phyloP scores from a whole-genome alignment of 176 grass and related monocot species.

The Paspalum notatum region DNA sequence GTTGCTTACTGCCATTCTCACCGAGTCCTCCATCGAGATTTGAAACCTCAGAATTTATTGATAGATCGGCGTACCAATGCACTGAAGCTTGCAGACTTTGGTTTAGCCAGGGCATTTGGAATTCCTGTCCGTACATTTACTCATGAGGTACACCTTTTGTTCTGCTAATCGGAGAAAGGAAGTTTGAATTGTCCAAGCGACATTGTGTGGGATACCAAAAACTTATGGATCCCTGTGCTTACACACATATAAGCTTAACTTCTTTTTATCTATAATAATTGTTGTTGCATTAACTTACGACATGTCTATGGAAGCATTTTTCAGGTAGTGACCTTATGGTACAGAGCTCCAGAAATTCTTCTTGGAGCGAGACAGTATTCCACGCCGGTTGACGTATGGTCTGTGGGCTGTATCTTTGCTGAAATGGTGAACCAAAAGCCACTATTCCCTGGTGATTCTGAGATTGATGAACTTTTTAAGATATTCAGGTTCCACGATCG shows the following conservation, averaged over 20 bases:
- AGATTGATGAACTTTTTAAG: slow-evolving; percentile 93
- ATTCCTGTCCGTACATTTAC: slow-evolving; percentile 97
- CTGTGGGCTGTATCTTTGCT: slow-evolving; percentile 94
- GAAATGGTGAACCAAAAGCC: slow-evolving; percentile 97
- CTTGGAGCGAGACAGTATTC: slow-evolving; percentile 89
- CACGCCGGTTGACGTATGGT: slow-evolving; percentile 95
- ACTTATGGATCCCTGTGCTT: neutral
- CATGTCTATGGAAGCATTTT: slow-evolving; percentile 44
- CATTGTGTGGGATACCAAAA: neutral
- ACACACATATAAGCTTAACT: neutral
- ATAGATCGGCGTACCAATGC: slow-evolving; percentile 86
- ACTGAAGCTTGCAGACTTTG: slow-evolving; percentile 96
- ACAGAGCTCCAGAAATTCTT: slow-evolving; percentile 93
- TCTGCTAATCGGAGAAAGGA: slow-evolving; percentile 10
- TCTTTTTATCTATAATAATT: neutral
- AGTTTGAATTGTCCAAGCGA: neutral
- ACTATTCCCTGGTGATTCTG: slow-evolving; percentile 90
- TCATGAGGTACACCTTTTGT: slow-evolving; percentile 72
- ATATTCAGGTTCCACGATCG: slow-evolving; percentile 76
- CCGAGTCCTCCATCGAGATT: slow-evolving; percentile 94
- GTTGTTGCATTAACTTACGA: slow-evolving; percentile 27
- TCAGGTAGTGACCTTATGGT: slow-evolving; percentile 97
- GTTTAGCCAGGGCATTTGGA: slow-evolving; percentile 90
- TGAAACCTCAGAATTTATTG: slow-evolving; percentile 97
- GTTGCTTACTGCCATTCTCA: slow-evolving; percentile 93